Evolutionary conservation across 345 rosid species (phyloP).

Genomic region (Euclidium syriacum): DNA sequence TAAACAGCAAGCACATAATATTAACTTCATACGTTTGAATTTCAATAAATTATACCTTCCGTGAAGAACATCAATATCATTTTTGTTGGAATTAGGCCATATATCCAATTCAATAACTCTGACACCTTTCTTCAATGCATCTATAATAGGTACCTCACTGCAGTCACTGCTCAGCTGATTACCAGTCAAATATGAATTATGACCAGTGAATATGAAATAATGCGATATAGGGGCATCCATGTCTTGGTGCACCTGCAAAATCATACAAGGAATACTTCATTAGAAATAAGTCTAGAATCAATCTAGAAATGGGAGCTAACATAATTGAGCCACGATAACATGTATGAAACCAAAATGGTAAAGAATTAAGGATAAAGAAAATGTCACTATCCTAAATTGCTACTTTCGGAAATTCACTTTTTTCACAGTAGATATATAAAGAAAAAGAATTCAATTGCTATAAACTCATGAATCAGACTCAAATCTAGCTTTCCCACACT

Average conservation of each 20-base stretch:
- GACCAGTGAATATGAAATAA: slow-evolving; percentile 79
- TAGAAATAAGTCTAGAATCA: neutral
- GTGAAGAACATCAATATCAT: slow-evolving; percentile 69
- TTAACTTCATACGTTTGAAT: neutral
- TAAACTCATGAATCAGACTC: neutral
- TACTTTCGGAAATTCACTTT: neutral
- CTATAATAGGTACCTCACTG: slow-evolving; percentile 74
- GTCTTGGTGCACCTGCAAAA: slow-evolving; percentile 68
- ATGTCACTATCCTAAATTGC: neutral
- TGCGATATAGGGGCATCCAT: slow-evolving; percentile 83
- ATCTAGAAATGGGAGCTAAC: neutral
- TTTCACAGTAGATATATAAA: neutral
- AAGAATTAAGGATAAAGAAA: too few species aligned
- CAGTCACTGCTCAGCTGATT: slow-evolving; percentile 90
- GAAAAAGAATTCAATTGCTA: neutral
- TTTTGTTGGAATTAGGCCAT: slow-evolving; percentile 75
- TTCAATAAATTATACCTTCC: slow-evolving; percentile 49
- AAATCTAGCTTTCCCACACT: neutral
- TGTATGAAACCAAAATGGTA: neutral
- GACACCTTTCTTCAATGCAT: slow-evolving; percentile 67
- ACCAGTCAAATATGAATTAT: slow-evolving; percentile 81
- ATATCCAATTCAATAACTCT: slow-evolving; percentile 84
- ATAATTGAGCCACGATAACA: neutral
- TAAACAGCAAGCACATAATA: neutral
- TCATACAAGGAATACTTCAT: neutral